Evolutionary conservation across 208 protist species (phyloP), one percentile per base, ranked within the genome.

Genomic region (Balamuthia mandrillaris): DNA sequence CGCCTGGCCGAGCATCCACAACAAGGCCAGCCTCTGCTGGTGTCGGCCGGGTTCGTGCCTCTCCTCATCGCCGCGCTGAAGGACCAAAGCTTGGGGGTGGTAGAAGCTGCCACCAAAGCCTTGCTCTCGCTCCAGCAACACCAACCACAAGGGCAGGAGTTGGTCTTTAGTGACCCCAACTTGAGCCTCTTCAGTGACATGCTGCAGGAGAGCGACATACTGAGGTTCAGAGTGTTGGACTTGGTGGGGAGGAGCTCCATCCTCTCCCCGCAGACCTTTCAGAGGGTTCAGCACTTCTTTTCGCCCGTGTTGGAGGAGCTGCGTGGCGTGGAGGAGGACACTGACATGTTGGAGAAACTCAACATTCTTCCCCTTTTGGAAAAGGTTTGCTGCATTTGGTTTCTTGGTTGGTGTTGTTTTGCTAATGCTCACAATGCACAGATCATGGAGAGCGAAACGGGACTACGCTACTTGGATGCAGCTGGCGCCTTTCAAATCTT

Each of bases 181-280:
- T 1, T 10, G 31, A 9, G 18, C 2, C 5, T 54, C 24, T 54
- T 75, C 42, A 49, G 54, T 10, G 24, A 7, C 66, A 75, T 75
- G 66, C 29, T 75, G 9, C 39, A 24, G 37, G 56, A 31, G n/a
- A 81, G 35, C 27, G 74, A 81, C 14, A 27, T 65, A 2, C 37
- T 81, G 54, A 45, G 51, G 1, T 35, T 81, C 27, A 45, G 74
- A 2, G 74, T 81, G 16, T 41, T 81, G 74, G 74, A 81, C 51
- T 21, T 81, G 21, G 58, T 81, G 18, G 74, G 39, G 0, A 52
- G 63, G 21, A 4, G 58, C 9, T 7, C 74, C n/a, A 2, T 24
- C 2, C 5, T 52, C 21, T 81, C 74, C 14, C 44, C 74, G 1
- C 51, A 58, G 29, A 14, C 31, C 24, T 52, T 81, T 24, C 51